These are phyloP conservation scores for Phylloporus arenicola DNA, from an alignment of 768 basidiomycete genomes.

Conservation along the genomic window DNA sequence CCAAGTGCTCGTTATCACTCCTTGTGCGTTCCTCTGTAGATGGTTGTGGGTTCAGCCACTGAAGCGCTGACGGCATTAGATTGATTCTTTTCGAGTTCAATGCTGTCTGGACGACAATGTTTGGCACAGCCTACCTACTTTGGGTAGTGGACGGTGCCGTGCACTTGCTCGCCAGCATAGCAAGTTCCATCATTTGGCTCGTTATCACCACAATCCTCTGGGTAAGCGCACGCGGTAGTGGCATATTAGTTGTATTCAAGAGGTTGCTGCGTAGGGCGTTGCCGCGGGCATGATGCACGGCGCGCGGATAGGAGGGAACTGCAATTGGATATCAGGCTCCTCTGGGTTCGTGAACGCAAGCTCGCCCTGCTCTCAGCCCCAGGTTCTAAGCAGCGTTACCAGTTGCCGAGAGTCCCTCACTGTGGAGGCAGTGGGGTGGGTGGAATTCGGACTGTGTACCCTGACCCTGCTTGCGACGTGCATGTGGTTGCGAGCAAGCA, in stretches of 20 bases:
- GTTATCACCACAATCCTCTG: constrained; percentile 58
- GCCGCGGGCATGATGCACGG: constrained; percentile 64
- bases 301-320: constrained; percentile 56
- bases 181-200: constrained; percentile 74
- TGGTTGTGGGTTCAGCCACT: neutral
- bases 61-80: constrained; percentile 29
- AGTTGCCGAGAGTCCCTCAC: constrained; percentile 71
- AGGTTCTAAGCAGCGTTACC: constrained; percentile 19
- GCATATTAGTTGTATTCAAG: neutral
- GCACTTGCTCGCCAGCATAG: constrained; percentile 68
- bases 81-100: constrained; percentile 59
- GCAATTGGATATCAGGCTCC: constrained; percentile 42
- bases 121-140: constrained; percentile 62
- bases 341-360: constrained; percentile 23
- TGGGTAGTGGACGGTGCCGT: constrained; percentile 65
- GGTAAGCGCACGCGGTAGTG: constrained; percentile 38
- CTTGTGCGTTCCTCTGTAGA: constrained; percentile 39
- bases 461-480: constrained; percentile 53
- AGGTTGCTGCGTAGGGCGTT: constrained; percentile 44
- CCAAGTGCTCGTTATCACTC: constrained; percentile 58
- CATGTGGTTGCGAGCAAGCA: constrained; percentile 41
- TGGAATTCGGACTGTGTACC: constrained; percentile 59
- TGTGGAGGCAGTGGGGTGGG: constrained; percentile 72
- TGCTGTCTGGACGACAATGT: constrained; percentile 70
- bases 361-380: constrained; percentile 20